Evolutionary conservation across 2,329 filamentous ascomycete genomes (phyloP).

Genomic region (Aspergillus alliaceus): DNA sequence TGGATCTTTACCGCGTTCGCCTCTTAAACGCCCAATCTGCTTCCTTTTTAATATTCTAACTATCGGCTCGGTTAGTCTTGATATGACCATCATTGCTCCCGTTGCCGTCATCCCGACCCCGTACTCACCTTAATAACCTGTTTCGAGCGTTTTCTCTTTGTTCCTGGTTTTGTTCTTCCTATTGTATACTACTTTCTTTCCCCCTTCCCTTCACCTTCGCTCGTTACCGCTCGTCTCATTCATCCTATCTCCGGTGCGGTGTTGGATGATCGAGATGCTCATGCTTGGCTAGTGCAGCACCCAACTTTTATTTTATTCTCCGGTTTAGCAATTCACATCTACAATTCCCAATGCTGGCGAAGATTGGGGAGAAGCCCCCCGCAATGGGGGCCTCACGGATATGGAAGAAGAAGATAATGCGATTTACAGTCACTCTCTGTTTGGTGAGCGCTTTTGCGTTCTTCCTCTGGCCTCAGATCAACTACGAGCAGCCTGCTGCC

Average conservation of each 20-base stretch:
- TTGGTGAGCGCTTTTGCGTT: constrained; percentile 25
- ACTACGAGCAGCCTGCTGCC: constrained; percentile 13
- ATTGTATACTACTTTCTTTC: background rate
- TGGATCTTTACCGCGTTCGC: background rate
- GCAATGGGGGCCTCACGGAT: constrained; percentile 29
- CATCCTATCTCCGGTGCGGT: constrained; percentile 3
- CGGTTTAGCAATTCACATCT: background rate
- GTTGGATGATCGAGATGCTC: constrained; percentile 16
- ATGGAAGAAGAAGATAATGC: constrained; percentile 33
- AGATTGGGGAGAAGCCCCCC: constrained; percentile 23
- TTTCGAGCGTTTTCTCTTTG: constrained; percentile 3
- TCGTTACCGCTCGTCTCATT: background rate
- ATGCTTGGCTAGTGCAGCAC: constrained; percentile 16
- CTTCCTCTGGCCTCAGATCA: constrained; percentile 27
- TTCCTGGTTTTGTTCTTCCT: constrained; percentile 4
- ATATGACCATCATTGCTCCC: background rate
- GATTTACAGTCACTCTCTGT: constrained; percentile 27
- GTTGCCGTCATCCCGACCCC: constrained; percentile 4
- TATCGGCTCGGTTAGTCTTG: background rate
- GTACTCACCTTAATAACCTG: constrained; percentile 3
- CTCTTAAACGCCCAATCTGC: constrained; percentile 8
- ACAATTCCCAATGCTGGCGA: constrained; percentile 24
- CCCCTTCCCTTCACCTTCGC: constrained; percentile 1
- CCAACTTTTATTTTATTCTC: constrained; percentile 4
- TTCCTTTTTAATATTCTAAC: constrained; percentile 5